Base-by-base conservation (phyloP, 2,329 filamentous ascomycete genomes). In the Colletotrichum sp. region DNA sequence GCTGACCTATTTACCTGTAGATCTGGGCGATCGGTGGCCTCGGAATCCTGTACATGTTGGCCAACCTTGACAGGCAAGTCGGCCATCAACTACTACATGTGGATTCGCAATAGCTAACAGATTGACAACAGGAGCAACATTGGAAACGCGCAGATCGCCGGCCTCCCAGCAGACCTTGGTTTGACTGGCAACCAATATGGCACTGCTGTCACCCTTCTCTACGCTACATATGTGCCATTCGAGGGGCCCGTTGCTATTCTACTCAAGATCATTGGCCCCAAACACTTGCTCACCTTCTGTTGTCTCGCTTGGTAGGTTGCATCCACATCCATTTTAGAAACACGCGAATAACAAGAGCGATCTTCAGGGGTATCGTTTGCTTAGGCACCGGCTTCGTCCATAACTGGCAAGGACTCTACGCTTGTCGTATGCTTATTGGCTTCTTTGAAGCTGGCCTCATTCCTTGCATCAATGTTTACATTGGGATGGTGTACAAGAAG, bases 401-500 rank as follows among this genome's bases (percentile, higher is more conserved):
- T 12, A 61, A 61, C 26, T 61, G 58, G 58, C 58, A 61, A 16
- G 58, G 58, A n/a, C 58, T 61, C 16, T 61, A 61, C 28, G 26
- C 58, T 7, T 61, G 58, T 4, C 58, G 58, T 32, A 36, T 80
- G 58, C 69, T 80, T 9, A 69, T 78, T 12, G 79, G 79, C 18
- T 65, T 79, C 63, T 80, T 79, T 38, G 79, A 80, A 69, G 78
- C 79, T 28, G 87, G 86, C 14, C 78, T 88, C 32, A 81, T 88
- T 36, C 86, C 84, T 8, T 83, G 82, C 32, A 83, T 88, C 68
- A 80, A 88, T 73, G 78, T 80, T 26, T 73, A 78, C 16, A 80
- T 83, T 5, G 81, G 82, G 16, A 82, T 83, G 62, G 78, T 88
- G 16, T 86, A 87, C 64, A 80, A 87, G 9, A 81, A 65, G 68